Percentiles rank a stretch among this genome's conserved stretches.
Conservation (phyloP, 495 filamentous ascomycete species). For the Echria macrotheca region DNA sequence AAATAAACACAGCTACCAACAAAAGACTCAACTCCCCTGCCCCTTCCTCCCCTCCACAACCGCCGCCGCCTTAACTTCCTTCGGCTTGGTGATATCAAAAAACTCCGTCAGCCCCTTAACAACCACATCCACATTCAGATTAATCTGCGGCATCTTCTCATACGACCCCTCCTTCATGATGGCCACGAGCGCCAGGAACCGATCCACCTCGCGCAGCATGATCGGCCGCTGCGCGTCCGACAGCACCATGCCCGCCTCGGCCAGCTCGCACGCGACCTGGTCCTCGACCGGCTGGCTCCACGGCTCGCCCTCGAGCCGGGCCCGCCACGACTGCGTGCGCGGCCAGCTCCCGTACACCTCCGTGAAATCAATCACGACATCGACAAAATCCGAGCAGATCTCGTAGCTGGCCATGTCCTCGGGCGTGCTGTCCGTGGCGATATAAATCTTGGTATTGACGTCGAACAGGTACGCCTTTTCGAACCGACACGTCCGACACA, state of each 20-base stretch:
- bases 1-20: no score
- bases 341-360: conserved; percentile 84
- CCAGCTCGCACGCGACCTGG: conserved; percentile 57
- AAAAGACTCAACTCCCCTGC: no score
- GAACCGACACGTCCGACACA: conserved; percentile 83
- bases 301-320: conserved; percentile 52
- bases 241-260: conserved; percentile 72
- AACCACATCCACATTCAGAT: conserved; percentile 52
- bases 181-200: conserved; percentile 72
- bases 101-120: conserved; percentile 51
- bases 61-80: conserved; percentile 14
- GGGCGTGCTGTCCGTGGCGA: conserved; percentile 88
- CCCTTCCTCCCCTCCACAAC: no score
- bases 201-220: conserved; percentile 86
- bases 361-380: conserved; percentile 92
- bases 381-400: conserved; percentile 96
- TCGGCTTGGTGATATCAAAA: conserved; percentile 52
- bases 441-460: conserved; percentile 95
- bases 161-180: conserved; percentile 64
- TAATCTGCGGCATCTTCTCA: conserved; percentile 54
- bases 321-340: conserved; percentile 44
- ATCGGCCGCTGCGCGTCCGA: conserved; percentile 75
- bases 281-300: conserved; percentile 62
- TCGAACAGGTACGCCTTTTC: conserved; percentile 98
- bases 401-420: conserved; percentile 92